Evolutionary conservation across 768 basidiomycete genomes (phyloP).

Genomic region (Polyporus arcularius): DNA sequence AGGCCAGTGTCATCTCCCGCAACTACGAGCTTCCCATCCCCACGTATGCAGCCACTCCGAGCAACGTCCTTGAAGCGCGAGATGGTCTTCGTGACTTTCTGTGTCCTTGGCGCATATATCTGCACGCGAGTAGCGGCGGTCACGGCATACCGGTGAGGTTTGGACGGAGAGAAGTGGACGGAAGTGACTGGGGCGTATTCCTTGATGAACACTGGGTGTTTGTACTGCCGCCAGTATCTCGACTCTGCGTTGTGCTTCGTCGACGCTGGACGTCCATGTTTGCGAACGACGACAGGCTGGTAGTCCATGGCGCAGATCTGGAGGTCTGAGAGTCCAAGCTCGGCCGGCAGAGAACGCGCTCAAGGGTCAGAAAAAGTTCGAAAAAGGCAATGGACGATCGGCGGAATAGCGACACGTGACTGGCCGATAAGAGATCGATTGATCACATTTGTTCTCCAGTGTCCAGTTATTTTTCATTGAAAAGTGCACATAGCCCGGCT

Average conservation of each 20-base stretch:
- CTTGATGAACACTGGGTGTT: conserved; percentile 91
- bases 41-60: conserved; percentile 82
- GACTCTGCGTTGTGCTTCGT: conserved; percentile 73
- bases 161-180: conserved; percentile 84
- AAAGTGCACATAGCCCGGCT: conserved; percentile 18
- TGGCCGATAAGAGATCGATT: conserved; percentile 33
- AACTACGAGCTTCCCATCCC: conserved; percentile 92
- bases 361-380: conserved; percentile 13
- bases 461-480: conserved; percentile 18
- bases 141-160: conserved; percentile 93
- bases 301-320: conserved; percentile 62
- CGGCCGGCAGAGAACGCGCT: neutral
- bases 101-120: conserved; percentile 94
- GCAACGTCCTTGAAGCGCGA: conserved; percentile 97
- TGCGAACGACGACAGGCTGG: conserved; percentile 68
- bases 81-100: conserved; percentile 95
- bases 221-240: conserved; percentile 85
- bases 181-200: conserved; percentile 96
- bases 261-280: conserved; percentile 56
- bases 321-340: neutral
- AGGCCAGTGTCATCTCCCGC: conserved; percentile 95
- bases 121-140: conserved; percentile 93
- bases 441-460: conserved; percentile 21
- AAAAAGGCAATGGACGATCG: conserved; percentile 22
- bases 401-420: conserved; percentile 26